Conservation (phyloP, 1,284 basidiomycete genomes). For the Cutaneotrichosporon sp. region DNA sequence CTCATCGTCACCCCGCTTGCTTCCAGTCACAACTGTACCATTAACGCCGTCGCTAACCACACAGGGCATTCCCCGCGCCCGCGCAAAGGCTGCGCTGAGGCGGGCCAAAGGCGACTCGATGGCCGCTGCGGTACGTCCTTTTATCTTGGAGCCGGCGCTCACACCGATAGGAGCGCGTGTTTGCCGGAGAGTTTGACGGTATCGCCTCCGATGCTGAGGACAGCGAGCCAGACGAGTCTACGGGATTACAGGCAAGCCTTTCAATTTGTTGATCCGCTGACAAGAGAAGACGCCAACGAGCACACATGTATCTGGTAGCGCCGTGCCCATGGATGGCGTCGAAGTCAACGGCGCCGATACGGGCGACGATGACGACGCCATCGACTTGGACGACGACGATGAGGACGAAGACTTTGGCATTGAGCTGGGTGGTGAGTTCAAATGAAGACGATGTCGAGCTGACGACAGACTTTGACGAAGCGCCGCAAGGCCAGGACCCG, state of each 20-base stretch:
- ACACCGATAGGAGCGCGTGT: slow-evolving; percentile 36
- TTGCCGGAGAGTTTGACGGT: slow-evolving; percentile 69
- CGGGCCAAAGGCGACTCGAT: slow-evolving; percentile 72
- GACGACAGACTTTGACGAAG: slow-evolving; percentile 20
- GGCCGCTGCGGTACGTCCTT: slow-evolving; percentile 73
- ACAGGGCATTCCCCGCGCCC: slow-evolving; percentile 68
- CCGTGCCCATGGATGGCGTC: background rate
- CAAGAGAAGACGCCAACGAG: background rate
- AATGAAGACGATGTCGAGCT: slow-evolving; percentile 33
- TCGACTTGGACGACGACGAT: slow-evolving; percentile 10
- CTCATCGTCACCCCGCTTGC: too few species aligned
- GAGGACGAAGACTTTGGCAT: slow-evolving; percentile 40
- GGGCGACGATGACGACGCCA: slow-evolving; percentile 39
- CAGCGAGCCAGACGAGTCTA: slow-evolving; percentile 44
- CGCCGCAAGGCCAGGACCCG: slow-evolving; percentile 58
- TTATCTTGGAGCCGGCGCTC: background rate
- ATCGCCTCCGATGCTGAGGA: slow-evolving; percentile 49
- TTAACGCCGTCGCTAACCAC: background rate
- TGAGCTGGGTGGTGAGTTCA: slow-evolving; percentile 23
- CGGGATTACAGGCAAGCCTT: slow-evolving; percentile 3
- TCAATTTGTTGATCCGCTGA: background rate
- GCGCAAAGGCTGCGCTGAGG: slow-evolving; percentile 70
- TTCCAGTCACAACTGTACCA: too few species aligned
- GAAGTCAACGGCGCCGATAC: slow-evolving; percentile 36
- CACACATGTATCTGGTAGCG: background rate